These are phyloP conservation scores for Aspergillus latus DNA, from an alignment of 2,329 filamentous ascomycete species.

Conservation along the genomic window DNA sequence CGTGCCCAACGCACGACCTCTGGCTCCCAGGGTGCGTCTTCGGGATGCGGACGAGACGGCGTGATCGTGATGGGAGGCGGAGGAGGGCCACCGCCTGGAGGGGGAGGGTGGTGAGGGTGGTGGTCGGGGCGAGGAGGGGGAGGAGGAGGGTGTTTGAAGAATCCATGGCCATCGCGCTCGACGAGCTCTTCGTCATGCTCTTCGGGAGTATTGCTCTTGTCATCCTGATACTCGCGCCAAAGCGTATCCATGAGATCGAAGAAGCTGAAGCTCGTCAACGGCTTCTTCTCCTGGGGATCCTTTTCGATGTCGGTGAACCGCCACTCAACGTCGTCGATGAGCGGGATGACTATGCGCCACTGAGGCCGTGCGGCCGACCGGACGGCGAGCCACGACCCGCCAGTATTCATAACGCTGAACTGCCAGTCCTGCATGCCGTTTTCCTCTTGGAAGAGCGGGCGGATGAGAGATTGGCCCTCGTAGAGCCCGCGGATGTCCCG, in stretches of 20 bases:
- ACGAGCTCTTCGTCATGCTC: neutral
- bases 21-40: constrained; percentile 15
- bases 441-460: constrained; percentile 24
- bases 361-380: constrained; percentile 30
- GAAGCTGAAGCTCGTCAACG: constrained; percentile 27
- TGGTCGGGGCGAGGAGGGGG: neutral
- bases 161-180: neutral
- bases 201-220: neutral
- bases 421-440: constrained; percentile 31
- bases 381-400: constrained; percentile 32
- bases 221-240: constrained; percentile 19
- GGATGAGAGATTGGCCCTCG: constrained; percentile 36
- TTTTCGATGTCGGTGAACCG: constrained; percentile 31
- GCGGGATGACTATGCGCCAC: constrained; percentile 33
- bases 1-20: constrained; percentile 25
- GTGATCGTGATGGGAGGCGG: constrained; percentile 8
- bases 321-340: constrained; percentile 35
- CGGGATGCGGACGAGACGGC: neutral
- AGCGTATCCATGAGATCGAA: constrained; percentile 23
- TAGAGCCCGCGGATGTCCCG: constrained; percentile 31
- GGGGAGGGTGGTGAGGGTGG: neutral
- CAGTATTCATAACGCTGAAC: constrained; percentile 38
- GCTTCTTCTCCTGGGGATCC: constrained; percentile 27
- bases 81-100: neutral
- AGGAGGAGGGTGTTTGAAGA: neutral